A percentile compares a stretch with the other conserved stretches of the same genome.
Conservation (phyloP, 192 early-diverging fungal species). For the Coemansia sp. region DNA sequence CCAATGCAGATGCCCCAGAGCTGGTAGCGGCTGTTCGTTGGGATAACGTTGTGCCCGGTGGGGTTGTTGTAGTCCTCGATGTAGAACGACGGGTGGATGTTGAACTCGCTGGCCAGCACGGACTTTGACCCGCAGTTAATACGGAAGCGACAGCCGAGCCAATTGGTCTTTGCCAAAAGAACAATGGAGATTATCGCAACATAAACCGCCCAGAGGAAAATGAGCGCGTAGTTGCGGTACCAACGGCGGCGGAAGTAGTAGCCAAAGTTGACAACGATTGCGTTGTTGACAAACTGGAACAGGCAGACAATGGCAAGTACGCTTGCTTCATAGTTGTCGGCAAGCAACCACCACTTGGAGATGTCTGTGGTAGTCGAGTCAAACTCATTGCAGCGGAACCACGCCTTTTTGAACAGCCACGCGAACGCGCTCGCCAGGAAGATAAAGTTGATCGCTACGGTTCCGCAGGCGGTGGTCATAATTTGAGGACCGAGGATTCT, state of each 20-base stretch:
- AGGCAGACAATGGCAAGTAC: slow-evolving; percentile 57
- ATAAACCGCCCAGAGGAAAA: slow-evolving; percentile 55
- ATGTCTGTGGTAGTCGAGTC: slow-evolving; percentile 61
- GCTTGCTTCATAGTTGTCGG: slow-evolving; percentile 70
- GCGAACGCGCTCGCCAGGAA: slow-evolving; percentile 56
- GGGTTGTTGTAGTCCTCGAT: slow-evolving; percentile 59
- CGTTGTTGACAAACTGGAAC: slow-evolving; percentile 70
- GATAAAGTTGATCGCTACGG: slow-evolving; percentile 65
- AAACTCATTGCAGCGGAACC: slow-evolving; percentile 71
- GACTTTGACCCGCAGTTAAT: slow-evolving; percentile 65
- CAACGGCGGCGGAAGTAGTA: slow-evolving; percentile 60
- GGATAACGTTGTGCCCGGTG: slow-evolving; percentile 59
- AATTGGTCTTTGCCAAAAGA: slow-evolving; percentile 62
- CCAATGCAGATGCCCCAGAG: slow-evolving; percentile 57
- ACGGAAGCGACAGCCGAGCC: slow-evolving; percentile 58
- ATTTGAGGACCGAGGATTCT: slow-evolving; percentile 70
- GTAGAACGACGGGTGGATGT: slow-evolving; percentile 20
- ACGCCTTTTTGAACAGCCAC: slow-evolving; percentile 60
- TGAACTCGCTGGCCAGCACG: slow-evolving; percentile 19
- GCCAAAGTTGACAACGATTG: slow-evolving; percentile 67
- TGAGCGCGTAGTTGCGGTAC: slow-evolving; percentile 60
- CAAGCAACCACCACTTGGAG: slow-evolving; percentile 72
- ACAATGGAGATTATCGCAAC: slow-evolving; percentile 55
- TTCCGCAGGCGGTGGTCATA: slow-evolving; percentile 60
- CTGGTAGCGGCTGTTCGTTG: slow-evolving; percentile 54